Evolutionary conservation across 768 basidiomycete genomes (phyloP).

Genomic region (Amanita molliuscula): DNA sequence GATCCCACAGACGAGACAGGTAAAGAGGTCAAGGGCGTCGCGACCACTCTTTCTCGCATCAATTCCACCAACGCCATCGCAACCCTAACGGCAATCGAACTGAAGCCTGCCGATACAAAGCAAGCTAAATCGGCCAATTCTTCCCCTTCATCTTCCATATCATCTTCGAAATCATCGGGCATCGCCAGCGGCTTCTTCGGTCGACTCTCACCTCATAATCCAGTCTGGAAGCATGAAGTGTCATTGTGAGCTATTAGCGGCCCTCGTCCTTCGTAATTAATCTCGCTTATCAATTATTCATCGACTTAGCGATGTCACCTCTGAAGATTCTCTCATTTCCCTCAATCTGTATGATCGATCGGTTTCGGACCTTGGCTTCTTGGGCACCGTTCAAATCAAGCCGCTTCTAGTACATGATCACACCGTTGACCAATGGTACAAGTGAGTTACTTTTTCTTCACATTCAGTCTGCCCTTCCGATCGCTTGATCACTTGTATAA

Average conservation of each 20-base stretch:
- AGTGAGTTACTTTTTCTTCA: constrained; percentile 40
- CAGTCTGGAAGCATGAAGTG: constrained; percentile 98
- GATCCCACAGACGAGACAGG: constrained; percentile 80
- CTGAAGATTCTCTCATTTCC: constrained; percentile 71
- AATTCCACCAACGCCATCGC: constrained; percentile 55
- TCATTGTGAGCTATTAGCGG: constrained; percentile 71
- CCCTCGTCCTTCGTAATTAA: constrained; percentile 1
- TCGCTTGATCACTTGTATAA: constrained; percentile 1
- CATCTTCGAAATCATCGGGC: constrained; percentile 24
- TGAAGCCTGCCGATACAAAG: constrained; percentile 29
- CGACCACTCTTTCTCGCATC: constrained; percentile 41
- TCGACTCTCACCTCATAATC: constrained; percentile 70
- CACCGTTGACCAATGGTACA: constrained; percentile 95
- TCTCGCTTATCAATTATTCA: neutral
- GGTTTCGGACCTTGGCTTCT: constrained; percentile 76
- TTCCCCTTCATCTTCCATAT: constrained; percentile 30
- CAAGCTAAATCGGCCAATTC: constrained; percentile 34
- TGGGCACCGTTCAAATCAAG: constrained; percentile 87
- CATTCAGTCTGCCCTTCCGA: constrained; percentile 7
- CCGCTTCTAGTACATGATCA: constrained; percentile 88
- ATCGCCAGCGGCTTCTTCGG: constrained; percentile 43
- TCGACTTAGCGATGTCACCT: constrained; percentile 79
- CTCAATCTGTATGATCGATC: constrained; percentile 88
- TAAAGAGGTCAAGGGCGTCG: constrained; percentile 81
- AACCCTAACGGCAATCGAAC: constrained; percentile 54